These are phyloP conservation scores for Ceratocystis eucalypticola DNA, from an alignment of 2,329 filamentous ascomycete genomes.

Conservation along the genomic window DNA sequence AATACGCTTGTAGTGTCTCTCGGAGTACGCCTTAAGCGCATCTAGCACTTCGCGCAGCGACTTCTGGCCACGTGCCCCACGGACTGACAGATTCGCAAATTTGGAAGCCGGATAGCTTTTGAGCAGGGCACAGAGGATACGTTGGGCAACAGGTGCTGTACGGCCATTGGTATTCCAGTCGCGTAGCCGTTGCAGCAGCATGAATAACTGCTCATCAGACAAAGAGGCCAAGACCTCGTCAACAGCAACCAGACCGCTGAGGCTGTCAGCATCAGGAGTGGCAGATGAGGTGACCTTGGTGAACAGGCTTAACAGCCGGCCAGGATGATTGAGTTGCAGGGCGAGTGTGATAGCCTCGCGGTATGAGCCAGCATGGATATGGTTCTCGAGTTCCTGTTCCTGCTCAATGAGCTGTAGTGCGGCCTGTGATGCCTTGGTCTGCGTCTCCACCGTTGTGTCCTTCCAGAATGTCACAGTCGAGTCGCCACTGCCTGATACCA, in stretches of 20 bases:
- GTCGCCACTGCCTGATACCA: constrained; percentile 85
- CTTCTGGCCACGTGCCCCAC: constrained; percentile 43
- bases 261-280: constrained; percentile 46
- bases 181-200: constrained; percentile 64
- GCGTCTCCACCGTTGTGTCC: constrained; percentile 74
- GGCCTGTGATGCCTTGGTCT: constrained; percentile 57
- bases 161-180: constrained; percentile 98
- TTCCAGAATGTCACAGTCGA: constrained; percentile 91
- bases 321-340: constrained; percentile 86
- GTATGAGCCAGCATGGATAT: constrained; percentile 76
- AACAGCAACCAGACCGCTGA: constrained; percentile 55
- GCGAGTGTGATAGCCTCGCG: constrained; percentile 86
- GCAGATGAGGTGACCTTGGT: constrained; percentile 57
- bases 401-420: constrained; percentile 76
- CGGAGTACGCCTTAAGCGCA: constrained; percentile 79
- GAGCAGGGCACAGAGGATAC: constrained; percentile 66
- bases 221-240: constrained; percentile 72
- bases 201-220: constrained; percentile 73
- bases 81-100: constrained; percentile 56
- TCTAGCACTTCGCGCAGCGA: constrained; percentile 74
- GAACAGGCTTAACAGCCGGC: constrained; percentile 71
- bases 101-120: constrained; percentile 66
- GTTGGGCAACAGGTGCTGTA: constrained; percentile 72
- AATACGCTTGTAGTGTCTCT: constrained; percentile 78
- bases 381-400: constrained; percentile 87